Evolutionary conservation across 495 filamentous ascomycete species (phyloP), one percentile per base, ranked within the genome.

Genomic region (Thozetella sp.): DNA sequence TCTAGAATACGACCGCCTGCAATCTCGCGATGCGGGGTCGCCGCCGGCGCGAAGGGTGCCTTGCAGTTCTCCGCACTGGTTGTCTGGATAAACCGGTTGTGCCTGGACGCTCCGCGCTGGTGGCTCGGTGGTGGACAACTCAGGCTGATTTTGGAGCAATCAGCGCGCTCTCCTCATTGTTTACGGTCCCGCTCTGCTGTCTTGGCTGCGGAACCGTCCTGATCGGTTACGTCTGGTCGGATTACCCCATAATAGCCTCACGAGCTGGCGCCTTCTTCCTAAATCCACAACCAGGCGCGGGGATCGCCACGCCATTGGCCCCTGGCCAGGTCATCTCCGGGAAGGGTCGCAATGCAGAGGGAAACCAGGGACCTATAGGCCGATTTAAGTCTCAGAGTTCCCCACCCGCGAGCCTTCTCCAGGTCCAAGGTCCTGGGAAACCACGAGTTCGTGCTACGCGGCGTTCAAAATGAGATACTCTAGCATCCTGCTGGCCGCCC

Each of bases 141-240:
- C 60, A 63, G 60, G 51, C 60, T 63, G 56, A 63, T 59, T 22
- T 63, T 40, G 17, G 20, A 25, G 51, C 26, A 58, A 58, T 62
- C 23, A 57, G 60, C 26, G 22, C 51, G 25, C 11, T 27, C 55
- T 43, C 40, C 25, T 52, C 51, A 25, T 55, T 57, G 43, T 48
- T 48, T 48, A 48, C n/a, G 43, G n/a, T 3, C 43, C 43, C 43
- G 43, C 43, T 13, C 3, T 4, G 43, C 6, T 4, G 9, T n/a
- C 43, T 48, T 48, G 17, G 60, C 48, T 51, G 43, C 24, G 54
- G 30, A 34, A 22, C 22, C 54, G n/a, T n/a, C 27, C 12, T 19
- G 10, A 15, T 53, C 34, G 40, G 22, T 55, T 51, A 48, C 43
- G n/a, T n/a, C 9, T 48, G 6, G 43, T 48, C 43, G 43, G 43